Conservation (phyloP, 2,329 filamentous ascomycete species). For the Diplocarpon mali region DNA sequence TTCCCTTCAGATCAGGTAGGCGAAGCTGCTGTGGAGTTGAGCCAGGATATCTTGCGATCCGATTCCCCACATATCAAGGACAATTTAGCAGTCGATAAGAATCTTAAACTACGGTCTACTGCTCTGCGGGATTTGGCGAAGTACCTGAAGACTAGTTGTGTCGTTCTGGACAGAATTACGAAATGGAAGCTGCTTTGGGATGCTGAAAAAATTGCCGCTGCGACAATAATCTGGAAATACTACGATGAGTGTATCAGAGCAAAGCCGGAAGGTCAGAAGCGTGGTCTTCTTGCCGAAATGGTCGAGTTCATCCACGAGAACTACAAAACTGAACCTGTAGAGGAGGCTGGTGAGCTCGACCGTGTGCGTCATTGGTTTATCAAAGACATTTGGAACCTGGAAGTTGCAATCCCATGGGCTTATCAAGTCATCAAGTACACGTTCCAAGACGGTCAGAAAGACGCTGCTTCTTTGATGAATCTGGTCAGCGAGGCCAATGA, state of each 20-base stretch:
- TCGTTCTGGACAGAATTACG: constrained; percentile 52
- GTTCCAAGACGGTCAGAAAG: constrained; percentile 49
- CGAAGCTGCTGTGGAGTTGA: constrained; percentile 66
- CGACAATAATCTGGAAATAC: constrained; percentile 65
- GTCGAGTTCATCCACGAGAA: constrained; percentile 67
- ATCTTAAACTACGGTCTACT: constrained; percentile 60
- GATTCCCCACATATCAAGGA: constrained; percentile 63
- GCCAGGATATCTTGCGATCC: constrained; percentile 71
- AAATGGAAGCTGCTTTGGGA: constrained; percentile 79
- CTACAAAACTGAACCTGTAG: constrained; percentile 57
- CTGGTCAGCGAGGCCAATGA: constrained; percentile 56
- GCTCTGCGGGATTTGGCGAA: constrained; percentile 66
- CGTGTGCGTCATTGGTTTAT: constrained; percentile 79
- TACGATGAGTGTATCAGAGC: constrained; percentile 60
- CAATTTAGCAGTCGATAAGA: constrained; percentile 65
- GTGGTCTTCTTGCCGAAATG: constrained; percentile 62
- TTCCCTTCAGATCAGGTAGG: constrained; percentile 64
- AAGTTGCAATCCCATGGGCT: constrained; percentile 69
- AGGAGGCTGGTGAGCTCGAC: constrained; percentile 61
- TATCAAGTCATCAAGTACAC: constrained; percentile 65
- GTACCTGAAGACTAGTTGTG: constrained; percentile 56
- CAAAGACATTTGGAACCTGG: constrained; percentile 59
- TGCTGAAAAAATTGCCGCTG: constrained; percentile 81
- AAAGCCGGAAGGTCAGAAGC: constrained; percentile 48
- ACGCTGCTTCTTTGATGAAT: constrained; percentile 34